Base-by-base conservation (phyloP, 129 eudicot genomes). In the Arctium minus region DNA sequence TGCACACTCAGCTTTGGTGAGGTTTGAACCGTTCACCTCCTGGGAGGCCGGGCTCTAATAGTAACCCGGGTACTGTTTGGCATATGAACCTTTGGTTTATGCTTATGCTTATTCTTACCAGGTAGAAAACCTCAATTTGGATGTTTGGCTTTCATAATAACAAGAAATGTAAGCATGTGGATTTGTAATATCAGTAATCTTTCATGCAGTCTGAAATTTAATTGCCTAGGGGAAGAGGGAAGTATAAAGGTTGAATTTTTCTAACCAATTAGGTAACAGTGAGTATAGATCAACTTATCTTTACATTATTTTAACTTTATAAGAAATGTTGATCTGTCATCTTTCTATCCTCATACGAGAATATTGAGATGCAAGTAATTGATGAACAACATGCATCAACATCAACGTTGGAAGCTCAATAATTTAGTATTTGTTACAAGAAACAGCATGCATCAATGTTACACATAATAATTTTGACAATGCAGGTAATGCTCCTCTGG, bases 401-500 rank as follows among this genome's bases (percentile, higher is more conserved):
- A 4, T 22, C 27, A 22, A 22, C 27, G 27, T 50, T 11, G 17
- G 62, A 50, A 50, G 18, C 64, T 50, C 64, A 50, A 13, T 18
- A 50, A 13, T 50, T 50, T 50, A 50, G 18, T 77, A 44, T 0
- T 70, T 80, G 67, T 69, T 27, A 33, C 70, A 35, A 7, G 44
- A 13, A 60, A 39, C 70, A 22, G 1, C 79, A 37, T 53, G 53
- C 37, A 3, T 15, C 1, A 81, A 37, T 73, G 62, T 48, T n/a
- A 27, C 18, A 67, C 15, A 64, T 13, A 39, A 53, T 71, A 60
- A 22, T 9, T 60, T 74, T 83, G 29, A 17, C 81, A 75, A 70
- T 80, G 72, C 90, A 91, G 92, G 96, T 91, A 30, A 90, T 88
- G 94, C 85, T 92, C 29, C 85, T 92, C 33, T 88, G 94, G 94